A percentile compares a stretch with the other conserved stretches of the same genome.
Evolutionary conservation across 2,329 filamentous ascomycete genomes (phyloP).

Genomic region (Pseudogymnoascus sp.): DNA sequence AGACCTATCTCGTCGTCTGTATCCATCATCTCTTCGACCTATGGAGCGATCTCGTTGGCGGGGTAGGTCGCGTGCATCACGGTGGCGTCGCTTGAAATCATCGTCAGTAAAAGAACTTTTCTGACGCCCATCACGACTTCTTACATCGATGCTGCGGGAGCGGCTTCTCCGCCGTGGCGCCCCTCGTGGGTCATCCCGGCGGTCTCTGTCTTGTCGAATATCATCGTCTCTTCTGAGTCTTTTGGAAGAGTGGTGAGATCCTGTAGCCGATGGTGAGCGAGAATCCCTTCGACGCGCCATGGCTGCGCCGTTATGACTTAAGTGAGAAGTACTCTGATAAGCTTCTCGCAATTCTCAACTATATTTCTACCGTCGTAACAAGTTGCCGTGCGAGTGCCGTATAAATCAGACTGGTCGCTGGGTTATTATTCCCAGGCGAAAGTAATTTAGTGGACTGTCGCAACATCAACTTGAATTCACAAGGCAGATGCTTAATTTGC

Average conservation of each 20-base stretch:
- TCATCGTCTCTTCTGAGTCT: slow-evolving; percentile 44
- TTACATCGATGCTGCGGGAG: slow-evolving; percentile 57
- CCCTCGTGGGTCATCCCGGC: slow-evolving; percentile 42
- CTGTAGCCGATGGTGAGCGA: slow-evolving; percentile 91
- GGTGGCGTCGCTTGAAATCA: slow-evolving; percentile 47
- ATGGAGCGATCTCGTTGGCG: slow-evolving; percentile 63
- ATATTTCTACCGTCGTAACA: slow-evolving; percentile 12
- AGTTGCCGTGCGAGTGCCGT: background rate
- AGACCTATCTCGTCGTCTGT: slow-evolving; percentile 53
- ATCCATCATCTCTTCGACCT: slow-evolving; percentile 59
- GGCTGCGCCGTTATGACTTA: slow-evolving; percentile 32
- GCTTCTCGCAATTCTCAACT: slow-evolving; percentile 17
- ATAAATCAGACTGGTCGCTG: background rate
- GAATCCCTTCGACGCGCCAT: slow-evolving; percentile 55
- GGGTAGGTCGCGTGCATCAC: slow-evolving; percentile 48
- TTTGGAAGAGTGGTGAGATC: slow-evolving; percentile 66
- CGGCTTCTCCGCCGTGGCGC: slow-evolving; percentile 48
- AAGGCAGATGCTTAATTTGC: slow-evolving; percentile 9
- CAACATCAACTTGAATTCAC: slow-evolving; percentile 8
- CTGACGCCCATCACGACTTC: slow-evolving; percentile 26
- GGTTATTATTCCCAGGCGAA: background rate
- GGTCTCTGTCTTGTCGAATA: slow-evolving; percentile 43
- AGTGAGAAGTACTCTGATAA: slow-evolving; percentile 38
- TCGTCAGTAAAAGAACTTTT: slow-evolving; percentile 34
- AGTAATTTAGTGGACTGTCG: background rate